Evolutionary conservation across 352 stramenopile genomes (phyloP).

Genomic region (Phytopythium delawarense): DNA sequence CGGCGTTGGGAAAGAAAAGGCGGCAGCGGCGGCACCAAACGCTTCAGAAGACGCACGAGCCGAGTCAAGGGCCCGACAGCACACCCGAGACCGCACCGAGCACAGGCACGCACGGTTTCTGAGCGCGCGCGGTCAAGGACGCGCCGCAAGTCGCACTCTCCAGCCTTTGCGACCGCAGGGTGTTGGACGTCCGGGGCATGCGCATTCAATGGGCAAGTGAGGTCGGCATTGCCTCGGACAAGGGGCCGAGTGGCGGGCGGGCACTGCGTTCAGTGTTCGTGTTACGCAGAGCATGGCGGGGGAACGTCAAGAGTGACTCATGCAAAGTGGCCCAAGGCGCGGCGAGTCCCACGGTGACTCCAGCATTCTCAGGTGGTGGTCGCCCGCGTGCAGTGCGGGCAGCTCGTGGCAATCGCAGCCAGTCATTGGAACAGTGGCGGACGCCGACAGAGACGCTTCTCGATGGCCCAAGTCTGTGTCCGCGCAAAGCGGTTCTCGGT

Average conservation of each 20-base stretch:
- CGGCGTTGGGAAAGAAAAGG: conserved; percentile 7
- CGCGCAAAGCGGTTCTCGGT: no score
- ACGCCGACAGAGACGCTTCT: no score
- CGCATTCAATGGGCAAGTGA: background rate
- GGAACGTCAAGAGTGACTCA: background rate
- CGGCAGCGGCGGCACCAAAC: background rate
- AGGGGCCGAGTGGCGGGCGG: no score
- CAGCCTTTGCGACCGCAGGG: background rate
- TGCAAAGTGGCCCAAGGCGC: background rate
- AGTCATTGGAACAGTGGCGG: no score
- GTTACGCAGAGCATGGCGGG: no score
- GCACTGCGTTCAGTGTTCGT: no score
- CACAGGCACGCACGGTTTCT: background rate
- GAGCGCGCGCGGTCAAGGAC: background rate
- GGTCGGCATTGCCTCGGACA: no score
- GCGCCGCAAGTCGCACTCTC: background rate
- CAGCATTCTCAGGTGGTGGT: background rate
- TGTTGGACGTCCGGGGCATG: background rate
- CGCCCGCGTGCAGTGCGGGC: no score
- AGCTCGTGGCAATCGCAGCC: no score
- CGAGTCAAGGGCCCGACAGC: no score
- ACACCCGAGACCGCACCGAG: no score
- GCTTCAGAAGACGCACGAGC: background rate
- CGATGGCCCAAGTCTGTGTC: no score
- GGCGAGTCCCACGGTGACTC: background rate